Evolutionary conservation across 768 basidiomycete genomes (phyloP).

Genomic region (Auriculariales sp.): DNA sequence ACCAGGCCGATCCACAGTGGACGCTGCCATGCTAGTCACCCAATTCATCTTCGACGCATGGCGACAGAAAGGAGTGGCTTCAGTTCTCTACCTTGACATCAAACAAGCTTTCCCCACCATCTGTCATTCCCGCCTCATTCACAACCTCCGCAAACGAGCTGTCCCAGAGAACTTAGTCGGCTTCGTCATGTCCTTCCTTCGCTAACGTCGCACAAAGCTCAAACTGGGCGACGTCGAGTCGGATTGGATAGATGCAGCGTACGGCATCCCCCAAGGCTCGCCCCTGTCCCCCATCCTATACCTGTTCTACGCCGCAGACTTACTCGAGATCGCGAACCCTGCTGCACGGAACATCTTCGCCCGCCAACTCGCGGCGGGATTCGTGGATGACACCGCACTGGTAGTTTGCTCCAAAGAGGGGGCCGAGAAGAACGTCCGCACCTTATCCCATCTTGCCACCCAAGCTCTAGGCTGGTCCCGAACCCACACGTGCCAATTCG

Average conservation of each 20-base stretch:
- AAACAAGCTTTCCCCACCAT: constrained; percentile 22
- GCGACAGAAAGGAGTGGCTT: constrained; percentile 19
- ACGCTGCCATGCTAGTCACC: constrained; percentile 16
- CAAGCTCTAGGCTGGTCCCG: not conserved
- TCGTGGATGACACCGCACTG: constrained; percentile 1
- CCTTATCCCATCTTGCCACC: not conserved
- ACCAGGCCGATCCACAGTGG: constrained; percentile 22
- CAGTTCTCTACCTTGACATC: constrained; percentile 26
- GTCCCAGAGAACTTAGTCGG: constrained; percentile 1
- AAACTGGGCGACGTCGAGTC: constrained; percentile 6
- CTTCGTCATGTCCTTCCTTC: not conserved
- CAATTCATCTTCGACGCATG: constrained; percentile 10
- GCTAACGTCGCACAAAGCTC: not conserved
- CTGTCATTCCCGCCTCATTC: constrained; percentile 6
- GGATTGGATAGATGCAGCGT: not conserved
- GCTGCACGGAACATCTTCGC: not conserved
- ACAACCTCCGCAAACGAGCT: constrained; percentile 6
- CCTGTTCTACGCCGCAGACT: constrained; percentile 12
- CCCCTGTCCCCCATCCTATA: constrained; percentile 12
- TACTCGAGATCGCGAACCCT: constrained; percentile 8
- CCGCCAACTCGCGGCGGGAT: not conserved
- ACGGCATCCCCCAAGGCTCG: constrained; percentile 13
- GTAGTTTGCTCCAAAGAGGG: not conserved
- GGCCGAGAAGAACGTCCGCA: not conserved
- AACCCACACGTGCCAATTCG: not conserved